Conservation (phyloP, 169 alveolate genomes). For the Plasmodium ovale region DNA sequence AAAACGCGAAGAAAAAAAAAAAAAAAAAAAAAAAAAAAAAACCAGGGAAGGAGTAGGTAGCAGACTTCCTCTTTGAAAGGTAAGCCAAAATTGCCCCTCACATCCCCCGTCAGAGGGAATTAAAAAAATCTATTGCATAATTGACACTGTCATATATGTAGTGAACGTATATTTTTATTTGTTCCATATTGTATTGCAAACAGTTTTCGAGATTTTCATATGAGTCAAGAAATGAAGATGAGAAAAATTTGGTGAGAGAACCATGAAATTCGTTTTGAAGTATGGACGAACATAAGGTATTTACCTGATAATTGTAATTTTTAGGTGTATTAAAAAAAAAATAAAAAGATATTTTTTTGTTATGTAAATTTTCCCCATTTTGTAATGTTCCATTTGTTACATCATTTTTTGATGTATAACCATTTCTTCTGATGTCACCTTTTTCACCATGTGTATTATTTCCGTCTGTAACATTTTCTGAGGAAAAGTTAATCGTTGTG, state of each 20-base stretch:
- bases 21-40: too few species aligned
- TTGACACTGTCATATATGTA: slow-evolving; percentile 45
- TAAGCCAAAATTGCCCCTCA: too few species aligned
- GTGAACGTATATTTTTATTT: slow-evolving; percentile 33
- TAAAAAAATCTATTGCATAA: slow-evolving; percentile 55
- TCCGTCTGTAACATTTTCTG: neutral
- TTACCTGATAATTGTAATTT: slow-evolving; percentile 35
- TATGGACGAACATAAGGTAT: slow-evolving; percentile 55
- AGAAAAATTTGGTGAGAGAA: slow-evolving; percentile 58
- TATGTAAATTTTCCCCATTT: neutral
- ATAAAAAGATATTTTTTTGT: slow-evolving; percentile 25
- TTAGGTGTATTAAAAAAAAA: slow-evolving; percentile 70
- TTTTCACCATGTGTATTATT: neutral
- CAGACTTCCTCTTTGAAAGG: too few species aligned
- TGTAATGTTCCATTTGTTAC: neutral
- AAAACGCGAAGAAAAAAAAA: too few species aligned
- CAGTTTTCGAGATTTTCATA: neutral
- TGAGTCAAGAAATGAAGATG: slow-evolving; percentile 28
- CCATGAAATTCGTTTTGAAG: slow-evolving; percentile 64
- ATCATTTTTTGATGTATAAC: neutral
- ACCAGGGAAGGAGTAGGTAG: too few species aligned
- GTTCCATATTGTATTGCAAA: slow-evolving; percentile 43
- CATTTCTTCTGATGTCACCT: neutral
- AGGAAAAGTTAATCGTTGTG: neutral
- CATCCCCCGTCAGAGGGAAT: slow-evolving; percentile 35